phyloP scores from a whole-genome alignment of 2,329 filamentous ascomycete genomes.

The Zopfia rhizophila region DNA sequence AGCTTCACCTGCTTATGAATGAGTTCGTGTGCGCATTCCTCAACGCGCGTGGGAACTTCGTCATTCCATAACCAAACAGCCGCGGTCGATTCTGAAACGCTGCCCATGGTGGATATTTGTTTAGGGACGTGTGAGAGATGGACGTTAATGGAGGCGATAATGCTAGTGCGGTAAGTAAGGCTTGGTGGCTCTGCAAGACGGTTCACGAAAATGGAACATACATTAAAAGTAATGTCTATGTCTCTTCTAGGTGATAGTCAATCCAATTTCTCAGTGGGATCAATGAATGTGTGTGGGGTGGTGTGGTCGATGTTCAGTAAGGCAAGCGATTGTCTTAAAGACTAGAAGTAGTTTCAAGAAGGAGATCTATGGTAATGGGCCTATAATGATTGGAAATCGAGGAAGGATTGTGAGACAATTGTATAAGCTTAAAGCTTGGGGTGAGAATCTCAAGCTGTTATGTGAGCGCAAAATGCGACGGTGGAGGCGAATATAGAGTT shows the following conservation, averaged over 20 bases:
- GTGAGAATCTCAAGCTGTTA: background rate
- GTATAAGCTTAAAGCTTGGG: conserved; percentile 7
- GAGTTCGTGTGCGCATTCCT: conserved; percentile 28
- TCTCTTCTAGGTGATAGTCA: no score
- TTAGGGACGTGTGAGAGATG: no score
- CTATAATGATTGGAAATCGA: conserved; percentile 7
- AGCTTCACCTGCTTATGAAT: conserved; percentile 22
- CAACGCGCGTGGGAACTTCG: conserved; percentile 14
- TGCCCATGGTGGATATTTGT: no score
- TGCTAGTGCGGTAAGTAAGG: no score
- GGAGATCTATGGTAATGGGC: conserved; percentile 12
- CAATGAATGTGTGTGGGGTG: no score
- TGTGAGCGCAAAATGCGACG: background rate
- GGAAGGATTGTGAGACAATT: conserved; percentile 1
- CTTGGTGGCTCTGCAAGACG: no score
- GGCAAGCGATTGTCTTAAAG: conserved; percentile 5
- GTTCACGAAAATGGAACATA: no score
- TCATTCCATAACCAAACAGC: conserved; percentile 27
- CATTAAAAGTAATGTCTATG: no score
- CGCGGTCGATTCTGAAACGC: conserved; percentile 19
- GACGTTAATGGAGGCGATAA: no score
- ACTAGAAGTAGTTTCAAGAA: background rate
- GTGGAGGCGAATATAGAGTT: conserved; percentile 1
- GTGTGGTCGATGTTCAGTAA: no score
- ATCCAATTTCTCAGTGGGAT: conserved; percentile 4